Percentiles rank a stretch among this genome's conserved stretches.
These are phyloP conservation scores for Wickerhamomyces xylosicus DNA, from an alignment of 805 yeast species.

Conservation along the genomic window DNA sequence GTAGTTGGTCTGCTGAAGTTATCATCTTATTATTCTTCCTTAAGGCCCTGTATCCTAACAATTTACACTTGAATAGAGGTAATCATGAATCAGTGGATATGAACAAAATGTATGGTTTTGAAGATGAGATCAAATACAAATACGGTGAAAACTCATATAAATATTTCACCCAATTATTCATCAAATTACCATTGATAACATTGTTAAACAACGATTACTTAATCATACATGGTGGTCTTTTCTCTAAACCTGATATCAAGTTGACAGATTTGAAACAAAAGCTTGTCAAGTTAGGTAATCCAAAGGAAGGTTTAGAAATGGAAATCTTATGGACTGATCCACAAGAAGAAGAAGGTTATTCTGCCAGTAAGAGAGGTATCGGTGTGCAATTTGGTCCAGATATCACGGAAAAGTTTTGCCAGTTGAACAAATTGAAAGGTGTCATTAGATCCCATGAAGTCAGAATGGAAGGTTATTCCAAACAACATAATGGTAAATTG, in stretches of 20 bases:
- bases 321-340: conserved; percentile 98
- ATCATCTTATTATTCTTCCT: conserved; percentile 70
- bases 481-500: conserved; percentile 77
- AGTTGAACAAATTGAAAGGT: conserved; percentile 59
- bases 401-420: conserved; percentile 71
- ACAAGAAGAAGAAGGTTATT: conserved; percentile 64
- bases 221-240: conserved; percentile 93
- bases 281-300: conserved; percentile 78
- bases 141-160: conserved; percentile 72
- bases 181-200: conserved; percentile 77
- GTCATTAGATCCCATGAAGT: conserved; percentile 94
- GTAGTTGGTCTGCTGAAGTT: conserved; percentile 97
- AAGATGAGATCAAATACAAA: conserved; percentile 90
- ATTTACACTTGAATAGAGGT: conserved; percentile 77
- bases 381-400: conserved; percentile 98
- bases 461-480: conserved; percentile 80
- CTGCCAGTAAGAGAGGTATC: conserved; percentile 87
- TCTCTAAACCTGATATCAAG: conserved; percentile 64
- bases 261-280: conserved; percentile 65
- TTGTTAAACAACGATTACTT: conserved; percentile 69
- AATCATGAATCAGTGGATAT: conserved; percentile 95
- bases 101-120: conserved; percentile 95
- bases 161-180: conserved; percentile 80
- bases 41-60: conserved; percentile 65
- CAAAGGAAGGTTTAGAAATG: conserved; percentile 88